Base-by-base conservation (phyloP, 2,329 filamentous ascomycete genomes). In the Stagonosporopsis rhizophila region DNA sequence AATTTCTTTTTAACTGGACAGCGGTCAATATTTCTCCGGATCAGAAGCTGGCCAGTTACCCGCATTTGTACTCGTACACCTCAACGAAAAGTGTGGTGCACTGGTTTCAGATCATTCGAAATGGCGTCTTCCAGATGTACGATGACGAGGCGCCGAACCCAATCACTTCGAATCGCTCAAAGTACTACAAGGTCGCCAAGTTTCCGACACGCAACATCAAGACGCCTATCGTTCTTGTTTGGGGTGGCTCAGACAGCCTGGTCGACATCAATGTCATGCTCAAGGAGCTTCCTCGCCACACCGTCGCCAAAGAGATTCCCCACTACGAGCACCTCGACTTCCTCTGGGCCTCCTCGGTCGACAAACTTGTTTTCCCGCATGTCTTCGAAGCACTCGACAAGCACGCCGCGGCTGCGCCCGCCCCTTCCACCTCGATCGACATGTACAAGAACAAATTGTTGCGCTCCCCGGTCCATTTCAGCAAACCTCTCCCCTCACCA, bases 71-170 rank as follows among this genome's bases (percentile, higher is more conserved):
- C 79, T 97, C 93, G 0, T 98, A 94, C 75, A 97, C 94, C 0
- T 96, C 91, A 74, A 96, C 92, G 54, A 99, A 99, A 78, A 93
- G 89, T 19, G 92, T 99, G 8, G 95, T 99, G 0, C 95, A 99
- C 74, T 99, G 95, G 95, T 99, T 99, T 75, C 95, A 99, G 74
- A 97, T 99, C 72, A 99, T 99, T 68, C 89, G 95, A 62, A 97
- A 94, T 69, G 91, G 92, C 68, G 92, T 87, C 23, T 98, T 99
- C 76, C 95, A 99, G 76, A 97, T 99, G 91, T 98, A 93, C 75
- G 95, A 99, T 72, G 95, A 99, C 72, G 94, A 98, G 68, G 85
- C 95, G 0, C 90, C 92, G 54, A 88, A 89, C 25, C 89, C 89
- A 0, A 81, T 96, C 57, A 86, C 87, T 50, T 85, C 85, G 20